Evolutionary conservation across 768 basidiomycete genomes (phyloP), one percentile per base, ranked within the genome.

Genomic region (Russula earlei): DNA sequence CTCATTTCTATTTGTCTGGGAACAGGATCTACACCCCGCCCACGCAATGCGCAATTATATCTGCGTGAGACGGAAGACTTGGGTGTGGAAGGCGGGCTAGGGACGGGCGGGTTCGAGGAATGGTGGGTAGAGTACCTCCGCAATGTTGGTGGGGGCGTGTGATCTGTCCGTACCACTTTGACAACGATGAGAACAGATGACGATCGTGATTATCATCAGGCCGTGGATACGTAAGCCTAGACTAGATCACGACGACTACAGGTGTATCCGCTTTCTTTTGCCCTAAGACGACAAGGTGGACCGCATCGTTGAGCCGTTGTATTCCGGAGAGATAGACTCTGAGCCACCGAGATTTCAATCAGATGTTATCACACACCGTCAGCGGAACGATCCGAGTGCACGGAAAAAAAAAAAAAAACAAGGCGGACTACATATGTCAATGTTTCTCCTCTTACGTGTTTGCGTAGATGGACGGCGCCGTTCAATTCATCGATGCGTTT

Each of bases 11-110:
- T 25, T n/a, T n/a, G n/a, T 64, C 58, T 56, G 56, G 27, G 19
- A 25, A 69, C 65, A 9, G 85, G 79, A 4, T 87, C 82, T 17
- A 87, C 87, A 2, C 75, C 78, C 9, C 79, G 94, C 2, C 94
- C 94, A 4, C 78, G 75, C 56, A 85, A 97, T 65, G 87, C 87
- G 58, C 85, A 83, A 60, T 71, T 97, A 33, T 84, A 86, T 59
- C 85, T 85, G 12, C 74, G 74, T 50, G 85, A 85, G 65, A 86
- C 91, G n/a, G 82, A 85, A 53, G 75, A 76, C 49, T 67, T 96
- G 24, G 71, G 65, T 1, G 63, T 67, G 2, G 70, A 71, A 38
- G 73, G 75, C n/a, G 81, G 81, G 1, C 72, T 88, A 37, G 79
- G 76, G 5, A 75, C 82, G 49, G 77, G 78, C 3, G 69, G 80